These are phyloP conservation scores for Cafeteria roenbergensis DNA, from an alignment of 108 stramenopile genomes.

Conservation along the genomic window DNA sequence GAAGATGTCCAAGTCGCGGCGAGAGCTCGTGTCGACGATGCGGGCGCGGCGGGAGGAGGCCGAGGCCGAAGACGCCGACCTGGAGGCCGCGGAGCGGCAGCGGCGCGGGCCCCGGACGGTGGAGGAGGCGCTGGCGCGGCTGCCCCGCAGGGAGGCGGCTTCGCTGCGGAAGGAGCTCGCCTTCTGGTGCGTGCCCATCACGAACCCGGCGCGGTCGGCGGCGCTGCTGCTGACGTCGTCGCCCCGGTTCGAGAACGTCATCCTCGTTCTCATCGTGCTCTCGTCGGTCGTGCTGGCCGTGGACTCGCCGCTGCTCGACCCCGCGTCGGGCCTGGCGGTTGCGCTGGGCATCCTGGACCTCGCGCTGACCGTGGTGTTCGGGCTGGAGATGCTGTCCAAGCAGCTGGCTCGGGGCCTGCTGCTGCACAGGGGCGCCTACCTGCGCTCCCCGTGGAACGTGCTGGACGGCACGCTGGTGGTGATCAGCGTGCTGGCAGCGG, in stretches of 20 bases:
- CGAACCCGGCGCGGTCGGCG: too few species aligned
- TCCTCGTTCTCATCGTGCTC: constrained; percentile 32
- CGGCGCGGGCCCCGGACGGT: too few species aligned
- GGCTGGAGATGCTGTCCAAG: constrained; percentile 48
- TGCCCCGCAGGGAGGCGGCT: too few species aligned
- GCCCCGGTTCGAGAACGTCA: constrained; percentile 26
- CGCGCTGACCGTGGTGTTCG: constrained; percentile 39
- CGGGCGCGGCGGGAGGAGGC: too few species aligned
- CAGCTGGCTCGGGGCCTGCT: constrained; percentile 41
- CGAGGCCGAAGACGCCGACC: too few species aligned
- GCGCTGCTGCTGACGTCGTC: constrained; percentile 1
- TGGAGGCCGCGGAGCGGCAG: too few species aligned
- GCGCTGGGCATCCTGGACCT: constrained; percentile 27
- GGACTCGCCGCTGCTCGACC: constrained; percentile 28
- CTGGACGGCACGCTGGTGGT: constrained; percentile 45
- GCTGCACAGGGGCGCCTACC: constrained; percentile 25
- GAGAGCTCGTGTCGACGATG: too few species aligned
- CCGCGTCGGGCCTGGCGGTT: constrained; percentile 2
- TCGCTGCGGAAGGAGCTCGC: too few species aligned
- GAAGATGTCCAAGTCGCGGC: too few species aligned
- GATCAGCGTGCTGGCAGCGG: constrained; percentile 26
- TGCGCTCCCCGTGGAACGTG: constrained; percentile 48
- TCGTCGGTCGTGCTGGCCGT: constrained; percentile 30
- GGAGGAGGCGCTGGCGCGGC: too few species aligned
- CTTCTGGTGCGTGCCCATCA: too few species aligned